Evolutionary conservation across 2,329 filamentous ascomycete genomes (phyloP), one percentile per base, ranked within the genome.

Genomic region (Zarea fungicola): DNA sequence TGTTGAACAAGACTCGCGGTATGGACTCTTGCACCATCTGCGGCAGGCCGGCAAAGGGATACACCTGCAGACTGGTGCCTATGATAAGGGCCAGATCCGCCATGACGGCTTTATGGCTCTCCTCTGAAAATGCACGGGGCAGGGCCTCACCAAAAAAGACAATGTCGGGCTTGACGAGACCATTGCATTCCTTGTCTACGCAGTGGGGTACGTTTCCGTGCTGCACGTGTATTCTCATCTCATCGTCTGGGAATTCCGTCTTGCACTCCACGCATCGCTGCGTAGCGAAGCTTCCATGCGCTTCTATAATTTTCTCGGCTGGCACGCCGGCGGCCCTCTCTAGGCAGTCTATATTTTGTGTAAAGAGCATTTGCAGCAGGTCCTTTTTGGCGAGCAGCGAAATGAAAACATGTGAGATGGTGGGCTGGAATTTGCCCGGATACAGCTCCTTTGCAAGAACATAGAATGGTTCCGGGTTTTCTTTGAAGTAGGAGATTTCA

Each of bases 261-360:
- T 83, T 83, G 74, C 93, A 99, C 21, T 96, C 89, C 59, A 97
- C 91, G 65, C 93, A 99, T 56, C 85, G 80, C 68, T 97, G 92
- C 1, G 80, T 81, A 19, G 92, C 92, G 64, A 97, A 99, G 64
- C 89, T 96, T 39, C 93, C 93, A 65, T 99, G 93, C 0, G 93
- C 93, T 68, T 97, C 92, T 26, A 99, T 77, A 42, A 99, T 91
- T 65, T 80, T 83, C 2, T 92, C 83, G 0, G 73, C 76, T 0
- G 90, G 87, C 1, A 99, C 83, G 22, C 93, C 93, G 11, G 92
- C 93, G 56, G 81, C 77, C 19, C 91, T 81, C 69, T 99, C 93
- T 11, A 99, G 77, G 60, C 90, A 96, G 70, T 99, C 93, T 57
- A 99, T 97, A 62, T 99, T 99, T 63, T 99, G 93, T 0, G 93